These are phyloP conservation scores for Pyracantha coccinea DNA, from an alignment of 331 rosid species.

Conservation along the genomic window DNA sequence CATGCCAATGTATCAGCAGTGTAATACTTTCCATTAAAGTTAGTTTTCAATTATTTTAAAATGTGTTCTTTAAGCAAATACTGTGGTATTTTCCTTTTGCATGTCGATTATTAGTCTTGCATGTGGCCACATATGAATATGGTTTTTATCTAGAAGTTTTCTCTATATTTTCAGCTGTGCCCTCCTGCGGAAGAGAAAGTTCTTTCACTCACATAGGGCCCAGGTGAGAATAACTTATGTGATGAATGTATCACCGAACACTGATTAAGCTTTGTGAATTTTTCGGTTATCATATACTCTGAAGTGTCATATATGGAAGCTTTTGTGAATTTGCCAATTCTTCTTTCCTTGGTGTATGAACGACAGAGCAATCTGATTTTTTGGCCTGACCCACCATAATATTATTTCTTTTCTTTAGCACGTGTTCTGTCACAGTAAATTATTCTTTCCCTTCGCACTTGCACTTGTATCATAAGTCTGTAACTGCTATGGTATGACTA, in stretches of 20 bases:
- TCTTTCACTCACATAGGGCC: slow-evolving; percentile 70
- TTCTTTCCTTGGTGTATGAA: neutral
- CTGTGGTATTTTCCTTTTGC: neutral
- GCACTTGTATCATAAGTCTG: neutral
- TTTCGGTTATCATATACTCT: neutral
- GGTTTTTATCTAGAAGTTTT: slow-evolving; percentile 1
- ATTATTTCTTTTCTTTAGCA: neutral
- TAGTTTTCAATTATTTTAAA: neutral
- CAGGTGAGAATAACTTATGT: slow-evolving; percentile 45
- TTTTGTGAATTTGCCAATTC: neutral
- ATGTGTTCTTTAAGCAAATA: neutral
- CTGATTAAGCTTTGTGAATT: neutral
- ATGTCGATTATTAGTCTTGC: neutral
- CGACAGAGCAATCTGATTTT: neutral
- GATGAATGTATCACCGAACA: neutral
- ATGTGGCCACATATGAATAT: neutral
- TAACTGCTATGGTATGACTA: neutral
- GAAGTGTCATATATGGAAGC: neutral
- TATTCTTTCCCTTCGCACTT: neutral
- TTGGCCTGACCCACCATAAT: neutral
- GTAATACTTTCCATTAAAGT: too few relatives aligned
- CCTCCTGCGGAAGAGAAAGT: slow-evolving; percentile 45
- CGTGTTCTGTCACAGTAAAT: neutral
- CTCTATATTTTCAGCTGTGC: slow-evolving; percentile 41
- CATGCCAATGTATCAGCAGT: neutral